phyloP scores from a whole-genome alignment of 805 yeast genomes.

The Candida piceae region DNA sequence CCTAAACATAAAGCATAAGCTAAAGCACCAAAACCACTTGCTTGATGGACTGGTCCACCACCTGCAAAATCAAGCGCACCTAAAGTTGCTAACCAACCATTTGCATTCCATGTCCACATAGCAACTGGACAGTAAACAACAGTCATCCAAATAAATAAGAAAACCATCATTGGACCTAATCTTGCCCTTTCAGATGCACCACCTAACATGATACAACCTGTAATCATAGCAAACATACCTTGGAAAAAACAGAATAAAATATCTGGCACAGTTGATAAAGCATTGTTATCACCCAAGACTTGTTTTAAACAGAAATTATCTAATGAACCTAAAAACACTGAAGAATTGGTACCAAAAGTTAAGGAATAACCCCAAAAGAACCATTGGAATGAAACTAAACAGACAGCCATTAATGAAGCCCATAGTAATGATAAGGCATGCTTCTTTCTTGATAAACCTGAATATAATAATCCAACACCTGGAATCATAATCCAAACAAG shows the following conservation, averaged over 20 bases:
- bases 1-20: slow-evolving; percentile 92
- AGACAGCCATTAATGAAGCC: slow-evolving; percentile 88
- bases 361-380: slow-evolving; percentile 97
- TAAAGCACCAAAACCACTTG: slow-evolving; percentile 91
- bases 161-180: slow-evolving; percentile 93
- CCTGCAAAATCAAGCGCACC: slow-evolving; percentile 97
- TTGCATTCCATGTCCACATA: slow-evolving; percentile 95
- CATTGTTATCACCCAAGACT: slow-evolving; percentile 77
- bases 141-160: slow-evolving; percentile 90
- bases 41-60: slow-evolving; percentile 96
- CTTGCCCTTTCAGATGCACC: slow-evolving; percentile 98
- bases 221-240: slow-evolving; percentile 93
- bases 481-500: slow-evolving; percentile 96
- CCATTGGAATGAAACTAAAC: slow-evolving; percentile 90
- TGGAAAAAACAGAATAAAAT: slow-evolving; percentile 86
- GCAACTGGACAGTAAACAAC: slow-evolving; percentile 95
- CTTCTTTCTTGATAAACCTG: slow-evolving; percentile 91
- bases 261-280: slow-evolving; percentile 74
- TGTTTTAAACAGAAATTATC: slow-evolving; percentile 74
- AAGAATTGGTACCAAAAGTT: slow-evolving; percentile 51
- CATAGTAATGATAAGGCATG: slow-evolving; percentile 92
- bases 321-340: slow-evolving; percentile 75
- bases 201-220: slow-evolving; percentile 92
- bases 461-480: slow-evolving; percentile 88
- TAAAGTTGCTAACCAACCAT: slow-evolving; percentile 80